These are phyloP conservation scores for Vicia villosa DNA, from an alignment of 306 rosid species.

Conservation along the genomic window DNA sequence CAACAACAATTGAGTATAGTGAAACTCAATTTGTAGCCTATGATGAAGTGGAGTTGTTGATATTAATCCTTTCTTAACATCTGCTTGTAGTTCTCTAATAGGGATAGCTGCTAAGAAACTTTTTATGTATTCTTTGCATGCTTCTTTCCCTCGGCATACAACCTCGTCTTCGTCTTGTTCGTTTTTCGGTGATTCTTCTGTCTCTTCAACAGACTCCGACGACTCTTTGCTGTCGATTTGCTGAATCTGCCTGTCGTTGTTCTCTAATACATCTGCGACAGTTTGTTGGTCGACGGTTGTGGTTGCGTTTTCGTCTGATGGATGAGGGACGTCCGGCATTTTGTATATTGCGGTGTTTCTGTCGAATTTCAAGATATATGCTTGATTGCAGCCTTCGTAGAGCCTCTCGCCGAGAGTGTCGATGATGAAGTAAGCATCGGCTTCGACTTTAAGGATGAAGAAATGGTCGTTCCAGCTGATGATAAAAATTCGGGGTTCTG, in stretches of 20 bases:
- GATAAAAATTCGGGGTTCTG: conserved; percentile 72
- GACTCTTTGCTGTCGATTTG: conserved; percentile 47
- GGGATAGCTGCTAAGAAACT: conserved; percentile 99
- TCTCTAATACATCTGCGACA: conserved; percentile 49
- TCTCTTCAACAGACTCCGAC: conserved; percentile 45
- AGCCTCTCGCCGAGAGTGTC: conserved; percentile 98
- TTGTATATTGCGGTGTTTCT: conserved; percentile 61
- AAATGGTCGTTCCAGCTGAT: conserved; percentile 99
- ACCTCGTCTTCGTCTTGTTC: conserved; percentile 66
- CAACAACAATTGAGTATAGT: conserved; percentile 62
- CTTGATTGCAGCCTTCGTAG: conserved; percentile 93
- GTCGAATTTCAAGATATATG: conserved; percentile 88
- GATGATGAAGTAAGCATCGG: conserved; percentile 82
- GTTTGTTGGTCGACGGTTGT: conserved; percentile 46
- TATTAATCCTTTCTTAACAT: conserved; percentile 88
- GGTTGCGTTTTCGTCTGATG: conserved; percentile 58
- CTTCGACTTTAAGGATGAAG: conserved; percentile 92
- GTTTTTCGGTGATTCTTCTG: conserved; percentile 48
- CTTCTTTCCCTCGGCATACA: conserved; percentile 85
- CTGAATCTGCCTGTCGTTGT: conserved; percentile 52
- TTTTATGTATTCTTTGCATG: conserved; percentile 95
- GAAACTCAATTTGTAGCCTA: conserved; percentile 88
- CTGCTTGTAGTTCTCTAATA: conserved; percentile 89
- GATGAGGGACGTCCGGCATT: conserved; percentile 44
- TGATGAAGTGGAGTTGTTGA: conserved; percentile 88